These are phyloP conservation scores for Sonneratia alba DNA, from an alignment of 345 rosid genomes.

Conservation along the genomic window DNA sequence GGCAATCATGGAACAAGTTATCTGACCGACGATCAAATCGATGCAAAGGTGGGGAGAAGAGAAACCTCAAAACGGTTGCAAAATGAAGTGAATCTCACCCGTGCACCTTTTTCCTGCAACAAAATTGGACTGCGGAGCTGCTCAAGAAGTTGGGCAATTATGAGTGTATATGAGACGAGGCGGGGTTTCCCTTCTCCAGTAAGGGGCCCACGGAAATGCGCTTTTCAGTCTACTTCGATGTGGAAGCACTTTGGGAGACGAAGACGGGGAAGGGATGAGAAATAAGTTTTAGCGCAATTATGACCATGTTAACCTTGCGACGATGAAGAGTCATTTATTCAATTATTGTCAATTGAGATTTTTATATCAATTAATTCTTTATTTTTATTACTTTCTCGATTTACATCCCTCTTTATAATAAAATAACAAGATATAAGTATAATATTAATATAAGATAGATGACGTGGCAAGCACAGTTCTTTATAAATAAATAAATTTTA, in stretches of 20 bases:
- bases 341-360: too few species aligned
- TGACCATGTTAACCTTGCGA: too few species aligned
- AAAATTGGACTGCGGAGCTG: not conserved
- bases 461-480: too few species aligned
- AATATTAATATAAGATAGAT: too few species aligned
- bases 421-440: too few species aligned
- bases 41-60: too few species aligned
- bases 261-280: not conserved
- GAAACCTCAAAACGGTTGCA: not conserved
- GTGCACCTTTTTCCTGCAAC: not conserved
- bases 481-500: too few species aligned
- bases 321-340: too few species aligned
- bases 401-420: too few species aligned
- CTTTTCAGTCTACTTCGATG: conserved; percentile 14
- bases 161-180: not conserved
- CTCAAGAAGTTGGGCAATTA: not conserved
- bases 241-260: conserved; percentile 20
- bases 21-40: not conserved
- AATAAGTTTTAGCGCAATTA: too few species aligned
- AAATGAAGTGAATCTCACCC: not conserved
- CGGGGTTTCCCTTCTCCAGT: not conserved
- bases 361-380: too few species aligned
- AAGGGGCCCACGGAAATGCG: not conserved
- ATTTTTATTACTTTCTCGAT: too few species aligned
- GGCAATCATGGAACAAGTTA: conserved; percentile 18